These are phyloP conservation scores for Fusarium circinatum DNA, from an alignment of 2,329 filamentous ascomycete genomes.

Conservation along the genomic window DNA sequence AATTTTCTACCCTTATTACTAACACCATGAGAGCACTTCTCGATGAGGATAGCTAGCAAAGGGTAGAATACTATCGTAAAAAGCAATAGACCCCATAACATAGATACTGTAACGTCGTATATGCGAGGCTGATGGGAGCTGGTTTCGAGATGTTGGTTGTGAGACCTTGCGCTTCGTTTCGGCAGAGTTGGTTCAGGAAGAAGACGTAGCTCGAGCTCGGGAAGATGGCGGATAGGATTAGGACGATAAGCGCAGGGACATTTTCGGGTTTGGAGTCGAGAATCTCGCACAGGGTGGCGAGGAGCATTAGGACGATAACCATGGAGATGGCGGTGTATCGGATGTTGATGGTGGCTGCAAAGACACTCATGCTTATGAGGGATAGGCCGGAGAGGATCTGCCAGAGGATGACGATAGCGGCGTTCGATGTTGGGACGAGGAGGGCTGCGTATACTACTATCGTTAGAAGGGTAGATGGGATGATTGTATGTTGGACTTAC, in stretches of 20 bases:
- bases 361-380: background rate
- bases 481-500: background rate
- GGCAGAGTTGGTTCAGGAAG: background rate
- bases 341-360: conserved; percentile 1
- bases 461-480: background rate
- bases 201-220: background rate
- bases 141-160: background rate
- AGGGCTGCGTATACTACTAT: conserved; percentile 57
- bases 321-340: background rate
- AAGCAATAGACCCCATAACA: background rate
- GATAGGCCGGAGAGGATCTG: background rate
- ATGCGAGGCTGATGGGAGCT: background rate
- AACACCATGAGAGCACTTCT: background rate
- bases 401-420: background rate
- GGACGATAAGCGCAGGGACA: background rate
- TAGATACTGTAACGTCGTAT: background rate
- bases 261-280: background rate
- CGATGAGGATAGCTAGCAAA: background rate
- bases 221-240: background rate
- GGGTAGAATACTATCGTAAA: background rate
- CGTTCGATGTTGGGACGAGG: background rate
- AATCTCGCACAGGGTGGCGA: background rate
- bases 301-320: background rate
- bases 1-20: background rate
- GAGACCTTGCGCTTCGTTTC: background rate